Evolutionary conservation across 805 yeast species (phyloP), one percentile per base, ranked within the genome.

Genomic region (Candida parachauliodes): DNA sequence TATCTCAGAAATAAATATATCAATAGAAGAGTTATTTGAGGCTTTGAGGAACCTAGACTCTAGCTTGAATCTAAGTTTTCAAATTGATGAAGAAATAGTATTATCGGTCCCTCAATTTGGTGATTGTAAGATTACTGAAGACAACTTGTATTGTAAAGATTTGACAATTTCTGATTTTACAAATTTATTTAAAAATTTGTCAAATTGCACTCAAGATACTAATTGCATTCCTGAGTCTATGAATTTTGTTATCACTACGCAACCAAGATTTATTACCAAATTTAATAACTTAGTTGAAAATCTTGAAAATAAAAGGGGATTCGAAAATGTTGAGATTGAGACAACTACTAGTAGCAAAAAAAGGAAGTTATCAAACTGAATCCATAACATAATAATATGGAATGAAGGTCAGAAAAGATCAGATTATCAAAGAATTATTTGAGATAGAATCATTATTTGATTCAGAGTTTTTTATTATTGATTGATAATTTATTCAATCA

Each of bases 51-150:
- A 35, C 5, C 55, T 57, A 35, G 60, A 54, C 19, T 62, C 55
- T 37, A 45, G 60, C 7, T 43, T 44, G 8, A 60, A 57, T 15
- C 44, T 59, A 6, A 50, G 51, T 27, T 53, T 59, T 28, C 42
- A 51, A 11, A 43, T 45, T 6, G 47, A 47, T 12, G 57, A 62
- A 12, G 68, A 63, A 31, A 42, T 61, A 28, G 47, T 46, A 4
- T 42, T 64, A 11, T 44, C 42, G 6, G 39, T 62, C 8, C 60
- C 64, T 2, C 62, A 62, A 40, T 41, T 65, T 21, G 47, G 45
- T 6, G 40, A 41, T 17, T 45, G 62, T 18, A 32, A 37, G n/a
- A 47, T 65, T n/a, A 42, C 63, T 2, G 68, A 65, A 37, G 65
- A 61, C 42, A 52, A 59, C 34, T 44, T 52, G 3, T 55, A 59